Evolutionary conservation across 1,284 basidiomycete genomes (phyloP), one percentile per base, ranked within the genome.

Genomic region (Sporisorium reilianum): DNA sequence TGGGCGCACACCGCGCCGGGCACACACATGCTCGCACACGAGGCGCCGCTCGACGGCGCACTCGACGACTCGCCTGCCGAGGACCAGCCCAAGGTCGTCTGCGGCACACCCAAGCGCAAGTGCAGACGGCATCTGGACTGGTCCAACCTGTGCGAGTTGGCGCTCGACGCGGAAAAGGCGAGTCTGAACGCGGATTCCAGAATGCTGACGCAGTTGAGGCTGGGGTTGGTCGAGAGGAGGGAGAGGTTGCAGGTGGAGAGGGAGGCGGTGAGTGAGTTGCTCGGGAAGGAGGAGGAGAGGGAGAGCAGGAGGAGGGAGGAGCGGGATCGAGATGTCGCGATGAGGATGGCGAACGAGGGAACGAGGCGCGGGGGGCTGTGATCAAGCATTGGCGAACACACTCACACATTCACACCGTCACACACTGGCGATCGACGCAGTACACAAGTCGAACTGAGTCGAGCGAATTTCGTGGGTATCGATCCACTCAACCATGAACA

Each of bases 41-140:
- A 69, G 0, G 0, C 32, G 0, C 48, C 69, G 16, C 48, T 76
- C 12, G 65, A 72, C 49, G 74, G 68, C n/a, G 14, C 40, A 6
- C 46, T 68, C 32, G 61, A 71, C 14, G 67, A 75, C 28, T 9
- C 38, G 3, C 5, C 25, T 7, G 52, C 1, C n/a, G 3, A 34
- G 50, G 53, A 38, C 11, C 26, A 23, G 40, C n/a, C 1, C 16
- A 34, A 16, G 9, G n/a, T 48, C 25, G 28, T 78, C 3, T 78
- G 76, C n/a, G 63, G 44, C 2, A 23, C 36, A 10, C 55, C 64
- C 6, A 75, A 72, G 23, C 60, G 76, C 34, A 78, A 72, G 28
- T 78, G 76, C 45, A 56, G 62, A 25, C 45, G 71, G 11, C 76
- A 78, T 42, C 6, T 59, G 3, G 76, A 75, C 16, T 78, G 76